Evolutionary conservation across 1,284 basidiomycete genomes (phyloP).

Genomic region (Cerrena zonata): DNA sequence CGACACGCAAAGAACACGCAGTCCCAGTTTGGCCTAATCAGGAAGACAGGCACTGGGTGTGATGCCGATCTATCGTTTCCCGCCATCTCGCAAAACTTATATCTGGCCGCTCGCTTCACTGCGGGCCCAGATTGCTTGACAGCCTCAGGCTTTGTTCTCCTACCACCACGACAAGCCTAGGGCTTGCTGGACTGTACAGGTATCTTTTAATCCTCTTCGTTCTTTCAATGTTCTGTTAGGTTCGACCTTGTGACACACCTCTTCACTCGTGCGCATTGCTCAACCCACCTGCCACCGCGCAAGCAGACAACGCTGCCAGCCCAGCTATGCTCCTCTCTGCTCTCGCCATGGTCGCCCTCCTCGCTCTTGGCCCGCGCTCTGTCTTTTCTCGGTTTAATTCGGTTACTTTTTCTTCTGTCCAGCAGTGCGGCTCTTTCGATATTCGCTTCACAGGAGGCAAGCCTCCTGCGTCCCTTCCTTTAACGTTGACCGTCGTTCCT

Average conservation of each 20-base stretch:
- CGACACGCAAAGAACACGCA: no score
- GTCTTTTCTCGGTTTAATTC: constrained; percentile 36
- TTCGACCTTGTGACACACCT: constrained; percentile 1
- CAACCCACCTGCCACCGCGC: neutral
- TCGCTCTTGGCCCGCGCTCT: constrained; percentile 42
- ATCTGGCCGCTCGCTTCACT: constrained; percentile 5
- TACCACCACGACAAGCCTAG: neutral
- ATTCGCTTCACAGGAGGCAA: constrained; percentile 40
- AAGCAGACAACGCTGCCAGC: neutral
- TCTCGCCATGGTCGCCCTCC: constrained; percentile 33
- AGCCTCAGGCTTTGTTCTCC: neutral
- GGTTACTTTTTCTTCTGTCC: constrained; percentile 44
- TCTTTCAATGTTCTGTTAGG: constrained; percentile 6
- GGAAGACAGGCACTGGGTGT: neutral
- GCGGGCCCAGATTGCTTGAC: constrained; percentile 10
- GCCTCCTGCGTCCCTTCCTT: constrained; percentile 33
- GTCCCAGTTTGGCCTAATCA: no score
- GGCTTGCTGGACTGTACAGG: neutral
- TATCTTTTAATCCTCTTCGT: constrained; percentile 1
- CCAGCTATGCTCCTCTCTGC: constrained; percentile 26
- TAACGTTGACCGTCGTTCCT: constrained; percentile 49
- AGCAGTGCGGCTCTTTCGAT: constrained; percentile 50
- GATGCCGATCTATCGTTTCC: neutral
- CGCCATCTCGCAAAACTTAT: neutral
- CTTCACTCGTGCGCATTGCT: neutral